phyloP scores from a whole-genome alignment of 2,329 filamentous ascomycete genomes.

The Kalaharituber pfeilii region DNA sequence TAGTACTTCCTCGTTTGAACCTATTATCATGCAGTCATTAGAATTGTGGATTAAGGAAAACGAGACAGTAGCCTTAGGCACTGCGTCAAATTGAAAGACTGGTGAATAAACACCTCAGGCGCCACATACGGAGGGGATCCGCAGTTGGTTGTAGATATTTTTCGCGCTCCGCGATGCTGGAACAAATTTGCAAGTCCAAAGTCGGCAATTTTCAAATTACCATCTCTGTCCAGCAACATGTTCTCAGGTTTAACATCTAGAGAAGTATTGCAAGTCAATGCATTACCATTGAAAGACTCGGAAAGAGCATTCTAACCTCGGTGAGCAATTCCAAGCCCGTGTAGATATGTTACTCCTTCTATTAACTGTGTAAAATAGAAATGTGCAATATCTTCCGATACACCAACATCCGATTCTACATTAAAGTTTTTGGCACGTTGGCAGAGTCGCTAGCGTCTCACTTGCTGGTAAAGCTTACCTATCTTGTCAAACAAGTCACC shows the following conservation, averaged over 20 bases:
- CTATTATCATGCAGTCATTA: not conserved
- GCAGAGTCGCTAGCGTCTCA: not conserved
- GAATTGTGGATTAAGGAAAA: no score
- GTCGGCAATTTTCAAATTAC: slow-evolving; percentile 84
- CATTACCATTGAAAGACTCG: not conserved
- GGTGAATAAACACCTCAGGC: not conserved
- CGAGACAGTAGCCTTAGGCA: no score
- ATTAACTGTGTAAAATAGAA: slow-evolving; percentile 90
- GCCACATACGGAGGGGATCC: slow-evolving; percentile 69
- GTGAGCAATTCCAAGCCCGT: slow-evolving; percentile 87
- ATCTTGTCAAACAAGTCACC: slow-evolving; percentile 99
- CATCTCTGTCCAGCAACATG: slow-evolving; percentile 67
- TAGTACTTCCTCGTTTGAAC: slow-evolving; percentile 31
- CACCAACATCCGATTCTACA: slow-evolving; percentile 74
- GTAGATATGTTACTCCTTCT: slow-evolving; percentile 82
- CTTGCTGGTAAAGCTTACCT: slow-evolving; percentile 12
- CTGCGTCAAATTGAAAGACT: not conserved
- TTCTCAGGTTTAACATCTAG: slow-evolving; percentile 89
- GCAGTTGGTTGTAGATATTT: slow-evolving; percentile 75
- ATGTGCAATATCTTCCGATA: slow-evolving; percentile 87
- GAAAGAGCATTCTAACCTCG: slow-evolving; percentile 29
- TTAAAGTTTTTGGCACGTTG: not conserved
- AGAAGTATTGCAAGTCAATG: no score
- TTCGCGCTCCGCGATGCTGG: slow-evolving; percentile 66
- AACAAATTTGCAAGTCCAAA: slow-evolving; percentile 94